phyloP scores from a whole-genome alignment of 371 early-diverging fungal species.

The Rhizomucor pusillus region DNA sequence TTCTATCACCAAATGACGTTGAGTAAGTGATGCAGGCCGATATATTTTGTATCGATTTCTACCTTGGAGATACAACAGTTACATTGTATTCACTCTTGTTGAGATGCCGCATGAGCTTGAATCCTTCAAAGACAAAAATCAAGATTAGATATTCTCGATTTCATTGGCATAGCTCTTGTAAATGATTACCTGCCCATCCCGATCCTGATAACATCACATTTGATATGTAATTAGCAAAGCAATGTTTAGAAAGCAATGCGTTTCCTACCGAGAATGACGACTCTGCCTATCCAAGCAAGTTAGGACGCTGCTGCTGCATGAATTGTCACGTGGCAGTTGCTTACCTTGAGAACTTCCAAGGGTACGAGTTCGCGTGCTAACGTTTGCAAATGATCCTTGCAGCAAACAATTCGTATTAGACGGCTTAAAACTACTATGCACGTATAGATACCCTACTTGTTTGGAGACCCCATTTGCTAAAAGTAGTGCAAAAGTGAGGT shows the following conservation, averaged over 20 bases:
- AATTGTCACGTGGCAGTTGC: neutral
- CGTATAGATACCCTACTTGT: no score
- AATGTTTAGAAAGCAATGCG: neutral
- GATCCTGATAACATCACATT: conserved; percentile 38
- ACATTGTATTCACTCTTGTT: conserved; percentile 63
- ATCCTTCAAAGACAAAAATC: conserved; percentile 37
- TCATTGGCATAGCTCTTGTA: neutral
- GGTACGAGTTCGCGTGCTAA: neutral
- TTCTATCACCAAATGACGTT: conserved; percentile 28
- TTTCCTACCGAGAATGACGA: no score
- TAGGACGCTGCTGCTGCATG: no score
- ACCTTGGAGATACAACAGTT: conserved; percentile 67
- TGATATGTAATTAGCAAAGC: no score
- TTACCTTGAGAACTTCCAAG: neutral
- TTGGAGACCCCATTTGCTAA: no score
- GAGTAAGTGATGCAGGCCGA: neutral
- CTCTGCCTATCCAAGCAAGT: no score
- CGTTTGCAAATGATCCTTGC: neutral
- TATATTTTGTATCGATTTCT: neutral
- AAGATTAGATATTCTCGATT: neutral
- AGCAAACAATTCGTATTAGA: neutral
- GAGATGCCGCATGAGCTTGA: conserved; percentile 60
- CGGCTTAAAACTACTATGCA: no score
- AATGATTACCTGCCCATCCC: conserved; percentile 59
- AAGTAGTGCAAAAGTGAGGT: no score